phyloP scores from a whole-genome alignment of 176 grass and related monocot species.

The Secale cereale region DNA sequence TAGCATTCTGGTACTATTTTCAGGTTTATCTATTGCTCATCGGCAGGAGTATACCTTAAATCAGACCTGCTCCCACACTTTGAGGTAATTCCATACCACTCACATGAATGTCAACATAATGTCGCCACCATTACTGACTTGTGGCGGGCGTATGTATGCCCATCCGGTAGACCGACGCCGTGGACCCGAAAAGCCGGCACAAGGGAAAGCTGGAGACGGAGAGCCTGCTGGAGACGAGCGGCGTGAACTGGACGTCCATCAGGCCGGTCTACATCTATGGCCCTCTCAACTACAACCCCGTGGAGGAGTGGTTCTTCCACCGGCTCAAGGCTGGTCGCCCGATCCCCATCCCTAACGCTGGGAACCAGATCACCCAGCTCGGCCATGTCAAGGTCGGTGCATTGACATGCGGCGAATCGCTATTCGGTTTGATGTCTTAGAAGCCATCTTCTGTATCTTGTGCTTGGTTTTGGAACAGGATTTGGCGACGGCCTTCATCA shows the following conservation, averaged over 20 bases:
- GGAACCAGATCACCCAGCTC: slow-evolving; percentile 95
- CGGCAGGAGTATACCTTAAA: slow-evolving; percentile 93
- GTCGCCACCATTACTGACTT: neutral
- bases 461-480: slow-evolving; percentile 45
- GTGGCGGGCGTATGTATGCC: neutral
- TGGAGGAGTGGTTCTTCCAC: slow-evolving; percentile 99
- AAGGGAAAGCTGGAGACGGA: slow-evolving; percentile 99
- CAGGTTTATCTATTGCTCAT: slow-evolving; percentile 97
- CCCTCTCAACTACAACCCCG: slow-evolving; percentile 96
- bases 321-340: slow-evolving; percentile 84
- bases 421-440: neutral
- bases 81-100: slow-evolving; percentile 40
- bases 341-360: slow-evolving; percentile 72
- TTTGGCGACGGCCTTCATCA: slow-evolving; percentile 61
- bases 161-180: slow-evolving; percentile 53
- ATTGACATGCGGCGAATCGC: neutral
- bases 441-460: neutral
- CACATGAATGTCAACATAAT: neutral
- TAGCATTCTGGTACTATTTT: neutral
- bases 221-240: slow-evolving; percentile 59
- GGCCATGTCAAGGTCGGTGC: slow-evolving; percentile 81
- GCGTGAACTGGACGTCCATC: slow-evolving; percentile 92
- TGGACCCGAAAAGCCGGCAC: slow-evolving; percentile 94
- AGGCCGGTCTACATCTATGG: slow-evolving; percentile 96
- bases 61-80: slow-evolving; percentile 81